Conservation (phyloP, 495 filamentous ascomycete genomes). For the Symbiotaphrina buchneri region DNA sequence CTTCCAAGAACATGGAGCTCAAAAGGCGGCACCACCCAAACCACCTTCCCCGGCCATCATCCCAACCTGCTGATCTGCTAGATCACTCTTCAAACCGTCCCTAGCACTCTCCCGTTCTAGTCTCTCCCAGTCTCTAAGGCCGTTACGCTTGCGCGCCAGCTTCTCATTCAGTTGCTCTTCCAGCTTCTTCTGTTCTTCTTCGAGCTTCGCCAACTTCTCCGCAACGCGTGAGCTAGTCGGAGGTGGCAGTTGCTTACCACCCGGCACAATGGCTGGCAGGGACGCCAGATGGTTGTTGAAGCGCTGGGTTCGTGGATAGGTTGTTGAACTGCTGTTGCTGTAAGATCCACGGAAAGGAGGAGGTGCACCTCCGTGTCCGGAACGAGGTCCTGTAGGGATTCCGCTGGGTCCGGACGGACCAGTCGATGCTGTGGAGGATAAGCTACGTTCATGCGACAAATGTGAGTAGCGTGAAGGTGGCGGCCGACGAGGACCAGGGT, state of each 20-base stretch:
- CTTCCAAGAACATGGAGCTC: too few species aligned
- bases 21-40: conserved; percentile 20
- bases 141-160: conserved; percentile 25
- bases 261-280: conserved; percentile 24
- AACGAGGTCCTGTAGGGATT: conserved; percentile 11
- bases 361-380: conserved; percentile 6
- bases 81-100: conserved; percentile 31
- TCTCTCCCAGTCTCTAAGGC: conserved; percentile 33
- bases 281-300: conserved; percentile 27
- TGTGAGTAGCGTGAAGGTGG: background rate
- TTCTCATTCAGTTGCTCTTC: conserved; percentile 29
- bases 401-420: conserved; percentile 10
- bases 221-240: conserved; percentile 9
- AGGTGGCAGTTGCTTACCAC: conserved; percentile 19
- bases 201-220: conserved; percentile 26
- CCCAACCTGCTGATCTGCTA: conserved; percentile 36
- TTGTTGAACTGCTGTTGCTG: conserved; percentile 20
- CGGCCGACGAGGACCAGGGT: conserved; percentile 2
- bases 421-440: conserved; percentile 4
- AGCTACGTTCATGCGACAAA: conserved; percentile 8
- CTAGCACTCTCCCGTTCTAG: conserved; percentile 33
- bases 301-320: conserved; percentile 26
- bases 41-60: conserved; percentile 30
- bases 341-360: conserved; percentile 18
- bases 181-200: conserved; percentile 29